These are phyloP conservation scores for Coemansia guatemalensis DNA, from an alignment of 192 early-diverging fungal species.

Conservation along the genomic window DNA sequence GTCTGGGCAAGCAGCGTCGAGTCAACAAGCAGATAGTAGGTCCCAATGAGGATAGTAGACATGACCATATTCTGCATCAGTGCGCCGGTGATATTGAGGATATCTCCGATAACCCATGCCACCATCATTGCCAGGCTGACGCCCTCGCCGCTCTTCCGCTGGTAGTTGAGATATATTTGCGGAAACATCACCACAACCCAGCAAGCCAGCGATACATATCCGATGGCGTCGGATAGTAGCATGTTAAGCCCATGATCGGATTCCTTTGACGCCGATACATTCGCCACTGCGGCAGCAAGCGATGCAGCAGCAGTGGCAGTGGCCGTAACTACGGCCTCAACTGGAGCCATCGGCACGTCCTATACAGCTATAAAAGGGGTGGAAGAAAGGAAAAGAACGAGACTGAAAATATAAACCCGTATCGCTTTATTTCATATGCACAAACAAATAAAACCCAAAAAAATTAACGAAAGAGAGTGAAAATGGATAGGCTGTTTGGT, in stretches of 20 bases:
- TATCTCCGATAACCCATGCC: slow-evolving; percentile 78
- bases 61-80: slow-evolving; percentile 66
- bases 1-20: slow-evolving; percentile 65
- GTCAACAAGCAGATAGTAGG: slow-evolving; percentile 75
- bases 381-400: neutral
- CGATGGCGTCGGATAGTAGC: slow-evolving; percentile 42
- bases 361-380: neutral
- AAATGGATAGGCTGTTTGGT: too few relatives aligned
- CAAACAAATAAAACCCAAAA: neutral
- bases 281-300: neutral
- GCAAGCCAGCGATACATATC: slow-evolving; percentile 68
- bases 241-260: slow-evolving; percentile 13
- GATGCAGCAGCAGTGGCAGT: neutral
- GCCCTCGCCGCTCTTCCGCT: slow-evolving; percentile 72
- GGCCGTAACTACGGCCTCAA: neutral
- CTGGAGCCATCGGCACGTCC: slow-evolving; percentile 1
- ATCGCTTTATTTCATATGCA: neutral
- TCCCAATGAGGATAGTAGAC: slow-evolving; percentile 69
- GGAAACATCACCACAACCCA: slow-evolving; percentile 85
- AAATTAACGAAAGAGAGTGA: neutral
- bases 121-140: slow-evolving; percentile 69
- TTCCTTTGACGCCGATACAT: neutral
- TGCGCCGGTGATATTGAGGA: slow-evolving; percentile 74
- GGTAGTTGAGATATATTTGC: slow-evolving; percentile 78
- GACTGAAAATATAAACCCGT: neutral